Base-by-base conservation (phyloP, 2,329 filamentous ascomycete genomes). In the Harringtonia lauricola region DNA sequence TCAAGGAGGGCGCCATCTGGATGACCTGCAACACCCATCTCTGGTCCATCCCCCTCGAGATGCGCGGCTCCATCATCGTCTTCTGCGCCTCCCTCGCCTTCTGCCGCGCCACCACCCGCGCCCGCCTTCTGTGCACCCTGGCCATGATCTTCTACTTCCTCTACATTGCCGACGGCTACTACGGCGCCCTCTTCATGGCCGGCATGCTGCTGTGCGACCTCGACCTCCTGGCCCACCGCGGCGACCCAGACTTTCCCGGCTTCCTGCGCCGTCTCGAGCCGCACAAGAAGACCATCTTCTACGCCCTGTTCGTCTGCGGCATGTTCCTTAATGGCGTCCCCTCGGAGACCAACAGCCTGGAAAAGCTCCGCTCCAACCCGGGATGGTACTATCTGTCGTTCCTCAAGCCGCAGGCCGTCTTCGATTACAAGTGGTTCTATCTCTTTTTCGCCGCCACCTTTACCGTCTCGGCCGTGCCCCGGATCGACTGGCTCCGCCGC, bases 361-460 rank as follows among this genome's bases (percentile, higher is more conserved):
- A 66, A 5, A 57, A 70, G 8, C 59, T 84, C 2, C 60, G 64
- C 21, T 64, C 65, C 21, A 76, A 70, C 15, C 70, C 74, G 0
- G 78, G 79, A 3, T 83, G 78, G 77, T 68, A 70, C 49, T 76
- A 67, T 49, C 59, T 81, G 14, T 76, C 76, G 0, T 68, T 67
- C 46, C 62, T 84, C 45, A 81, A 80, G 47, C 77, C 79, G 0
- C 76, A 82, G 54, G 79, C 79, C 1, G 73, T 79, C 12, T 81
- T 68, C 51, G 76, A 82, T 55, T 71, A 68, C 54, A 83, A 82
- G 57, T 83, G 77, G 77, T 82, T 82, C 59, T 83, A 70, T 55
- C 66, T 83, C 3, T 79, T 79, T 55, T 75, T 70, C 63, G 78
- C 76, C 1, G 68, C 79, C 1, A 62, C 66, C 21, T 66, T 79